phyloP scores from a whole-genome alignment of 805 yeast genomes.

The Brettanomyces custersianus region DNA sequence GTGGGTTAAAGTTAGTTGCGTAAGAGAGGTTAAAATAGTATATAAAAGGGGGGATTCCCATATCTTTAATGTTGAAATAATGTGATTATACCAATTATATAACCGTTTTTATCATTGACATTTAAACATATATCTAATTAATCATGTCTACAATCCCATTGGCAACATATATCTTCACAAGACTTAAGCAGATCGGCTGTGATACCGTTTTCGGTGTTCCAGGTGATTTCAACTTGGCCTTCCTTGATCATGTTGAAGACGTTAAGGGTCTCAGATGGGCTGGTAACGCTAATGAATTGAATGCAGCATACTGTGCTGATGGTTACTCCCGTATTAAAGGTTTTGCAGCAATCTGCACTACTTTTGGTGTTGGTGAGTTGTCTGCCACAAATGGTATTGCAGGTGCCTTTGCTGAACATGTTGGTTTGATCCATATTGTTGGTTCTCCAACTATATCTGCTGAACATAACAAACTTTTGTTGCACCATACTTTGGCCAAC shows the following conservation, averaged over 20 bases:
- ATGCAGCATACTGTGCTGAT: conserved; percentile 84
- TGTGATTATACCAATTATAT: too few relatives aligned
- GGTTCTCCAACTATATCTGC: conserved; percentile 78
- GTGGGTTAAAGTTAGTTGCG: too few relatives aligned
- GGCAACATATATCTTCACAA: conserved; percentile 72
- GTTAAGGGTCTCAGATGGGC: conserved; percentile 79
- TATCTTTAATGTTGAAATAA: too few relatives aligned
- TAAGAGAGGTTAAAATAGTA: too few relatives aligned
- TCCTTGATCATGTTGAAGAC: conserved; percentile 65
- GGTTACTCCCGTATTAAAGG: conserved; percentile 82
- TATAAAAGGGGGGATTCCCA: too few relatives aligned
- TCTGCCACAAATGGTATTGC: conserved; percentile 81
- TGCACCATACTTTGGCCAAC: conserved; percentile 81
- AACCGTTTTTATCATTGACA: too few relatives aligned
- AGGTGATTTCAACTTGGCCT: conserved; percentile 70
- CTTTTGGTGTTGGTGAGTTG: conserved; percentile 88
- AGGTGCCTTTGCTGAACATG: conserved; percentile 85
- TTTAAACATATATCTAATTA: background rate
- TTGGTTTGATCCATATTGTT: conserved; percentile 74
- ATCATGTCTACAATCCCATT: conserved; percentile 38
- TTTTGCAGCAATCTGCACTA: conserved; percentile 65
- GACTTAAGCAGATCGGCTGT: conserved; percentile 64
- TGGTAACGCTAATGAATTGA: conserved; percentile 84
- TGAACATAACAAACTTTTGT: conserved; percentile 59
- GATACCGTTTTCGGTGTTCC: conserved; percentile 73